Evolutionary conservation across 306 rosid genomes (phyloP), one percentile per base, ranked within the genome.

Genomic region (Prunus mira): DNA sequence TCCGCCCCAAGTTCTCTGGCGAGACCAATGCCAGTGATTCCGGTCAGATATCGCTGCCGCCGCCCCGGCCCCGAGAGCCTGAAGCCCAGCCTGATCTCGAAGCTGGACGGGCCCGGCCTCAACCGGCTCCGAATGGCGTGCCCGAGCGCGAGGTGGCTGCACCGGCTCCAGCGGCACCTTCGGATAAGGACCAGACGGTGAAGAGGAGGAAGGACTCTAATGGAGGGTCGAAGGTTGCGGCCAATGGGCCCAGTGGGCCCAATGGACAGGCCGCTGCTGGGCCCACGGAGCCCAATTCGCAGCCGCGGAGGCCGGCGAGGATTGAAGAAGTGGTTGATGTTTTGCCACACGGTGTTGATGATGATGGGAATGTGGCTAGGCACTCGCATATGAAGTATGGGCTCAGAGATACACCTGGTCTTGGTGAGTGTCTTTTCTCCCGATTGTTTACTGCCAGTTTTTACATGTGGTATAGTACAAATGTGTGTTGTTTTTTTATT

Each of bases 1-100:
- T 96, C 74, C 82, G 82, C 79, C 98, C 99, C 57, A 92, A 92
- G 76, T 90, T 96, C 81, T 96, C 99, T 28, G 98, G 98, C 68
- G 98, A 96, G 89, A 84, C 97, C 57, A 88, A 86, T 86, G 87
- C 87, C 57, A 25, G 76, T 41, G 83, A 92, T 62, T 89, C 98
- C 0, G 97, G 89, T 19, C 97, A 88, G 72, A 60, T 89, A 45
- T 28, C 82, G 9, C 28, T 72, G 15, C 87, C 87, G 15, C 87
- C 88, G 4, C 84, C 86, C 13, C 79, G 78, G 65, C 85, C 90
- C 0, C 82, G 74, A 41, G 90, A 79, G 9, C 73, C 85, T 0
- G 80, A 79, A 14, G 73, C 81, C 5, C 80, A 65, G 58, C 57
- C 83, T 47, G 97, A 89, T 85, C 89, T 91, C 3, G 98, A 92